Evolutionary conservation across 2,329 filamentous ascomycete species (phyloP), one percentile per base, ranked within the genome.

Genomic region (Alternaria novae-zelandiae): DNA sequence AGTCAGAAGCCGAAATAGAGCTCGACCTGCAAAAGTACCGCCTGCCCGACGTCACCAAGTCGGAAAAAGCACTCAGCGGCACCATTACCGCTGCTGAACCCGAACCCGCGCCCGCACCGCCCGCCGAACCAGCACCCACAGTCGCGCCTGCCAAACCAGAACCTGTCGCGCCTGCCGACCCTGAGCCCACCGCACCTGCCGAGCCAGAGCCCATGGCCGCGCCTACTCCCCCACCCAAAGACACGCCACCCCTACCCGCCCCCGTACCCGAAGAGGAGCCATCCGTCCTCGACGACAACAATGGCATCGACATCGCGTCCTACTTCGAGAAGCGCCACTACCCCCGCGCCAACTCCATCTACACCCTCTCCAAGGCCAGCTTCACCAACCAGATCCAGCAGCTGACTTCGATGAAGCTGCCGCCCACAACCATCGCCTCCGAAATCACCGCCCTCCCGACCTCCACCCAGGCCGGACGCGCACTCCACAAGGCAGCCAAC

Each of bases 331-430:
- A 88, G 5, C 84, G 88, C 46, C 87, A 83, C 58, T 78, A 87
- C 8, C 85, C 86, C 21, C 75, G 76, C 68, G 86, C 94, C 4
- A 92, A 92, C 45, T 98, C 95, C 36, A 94, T 98, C 70, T 97
- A 97, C 81, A 97, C 96, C 2, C 87, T 99, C 62, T 97, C 94
- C 3, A 89, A 95, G 47, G 91, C 91, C 32, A 97, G 95, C 7
- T 97, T 99, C 79, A 92, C 93, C 67, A 96, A 92, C 73, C 96
- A 98, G 80, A 88, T 98, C 57, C 92, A 93, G 51, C 94, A 97
- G 78, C 85, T 99, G 67, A 98, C 94, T 0, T 94, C 94, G 17
- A 90, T 98, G 61, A 91, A 93, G 73, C 86, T 98, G 3, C 96
- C 96, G 1, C 91, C 97, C 78, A 92, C 95, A 56, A 89, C 92